Evolutionary conservation across 176 grass and related monocot genomes (phyloP).

Genomic region (Oryza glaberrima): DNA sequence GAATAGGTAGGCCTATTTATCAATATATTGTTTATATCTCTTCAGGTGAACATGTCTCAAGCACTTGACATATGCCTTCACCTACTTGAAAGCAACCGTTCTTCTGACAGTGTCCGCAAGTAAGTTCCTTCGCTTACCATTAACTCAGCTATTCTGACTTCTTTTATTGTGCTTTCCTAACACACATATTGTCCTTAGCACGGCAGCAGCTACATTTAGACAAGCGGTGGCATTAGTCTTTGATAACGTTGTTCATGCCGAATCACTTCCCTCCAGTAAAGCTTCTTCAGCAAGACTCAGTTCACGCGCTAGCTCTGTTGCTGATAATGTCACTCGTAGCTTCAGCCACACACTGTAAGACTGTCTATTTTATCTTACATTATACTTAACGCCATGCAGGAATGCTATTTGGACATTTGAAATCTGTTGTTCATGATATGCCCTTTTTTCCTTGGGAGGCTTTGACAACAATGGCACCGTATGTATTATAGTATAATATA

Average conservation of each 20-base stretch:
- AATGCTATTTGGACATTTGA: constrained; percentile 7
- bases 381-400: constrained; percentile 16
- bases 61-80: constrained; percentile 93
- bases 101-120: constrained; percentile 96
- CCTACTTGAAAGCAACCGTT: constrained; percentile 83
- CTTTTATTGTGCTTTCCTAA: constrained; percentile 45
- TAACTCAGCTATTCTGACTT: constrained; percentile 5
- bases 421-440: not conserved
- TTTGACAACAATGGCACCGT: not conserved
- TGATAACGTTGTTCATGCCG: constrained; percentile 72
- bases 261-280: constrained; percentile 94
- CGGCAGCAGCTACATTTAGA: constrained; percentile 99
- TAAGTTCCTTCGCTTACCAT: constrained; percentile 48
- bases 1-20: constrained; percentile 24
- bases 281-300: constrained; percentile 60
- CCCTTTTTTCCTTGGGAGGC: too few species aligned
- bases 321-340: constrained; percentile 77
- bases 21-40: constrained; percentile 38
- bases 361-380: constrained; percentile 37
- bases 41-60: constrained; percentile 93
- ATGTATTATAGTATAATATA: constrained; percentile 26
- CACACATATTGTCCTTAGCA: constrained; percentile 62
- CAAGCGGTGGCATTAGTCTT: constrained; percentile 97
- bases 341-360: constrained; percentile 71
- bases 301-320: constrained; percentile 66